Evolutionary conservation across 306 rosid genomes (phyloP), one percentile per base, ranked within the genome.

Genomic region (Fragaria ananassa): DNA sequence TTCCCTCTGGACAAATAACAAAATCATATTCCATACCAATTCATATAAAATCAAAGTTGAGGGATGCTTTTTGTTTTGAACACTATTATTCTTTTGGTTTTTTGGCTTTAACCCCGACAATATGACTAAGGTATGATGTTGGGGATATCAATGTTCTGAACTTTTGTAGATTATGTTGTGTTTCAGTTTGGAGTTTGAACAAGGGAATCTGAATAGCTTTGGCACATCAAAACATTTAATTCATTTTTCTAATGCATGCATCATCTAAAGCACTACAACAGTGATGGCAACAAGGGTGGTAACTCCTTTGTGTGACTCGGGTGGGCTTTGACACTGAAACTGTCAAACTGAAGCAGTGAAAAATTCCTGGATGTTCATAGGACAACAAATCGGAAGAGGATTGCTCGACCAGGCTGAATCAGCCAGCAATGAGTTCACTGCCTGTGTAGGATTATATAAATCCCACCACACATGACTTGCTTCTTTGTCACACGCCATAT

Each of bases 391-490:
- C 46, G 68, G 79, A 9, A 88, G 84, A 27, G 88, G 90, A 8
- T 27, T 75, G 74, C 83, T 88, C 29, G 85, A 80, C 98, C 98
- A 93, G 18, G 88, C 89, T 45, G 96, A 84, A 71, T 88, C 88
- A 4, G 93, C 94, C 29, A 91, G 68, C 85, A 94, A 86, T 69
- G 88, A 60, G 85, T 94, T 83, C 31, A 90, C 93, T n/a, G 87
- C 87, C 45, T 9, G 58, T 53, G 96, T 88, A 12, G 98, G 98
- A 75, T 85, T 88, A 76, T 86, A 84, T 21, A 88, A 71, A 75
- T 93, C 98, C 98, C 98, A 93, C 97, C 98, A 93, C 42, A 93
- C 78, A 78, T 87, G 82, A 25, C 68, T 79, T 56, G 87, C 76
- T 37, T 80, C 74, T 68, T 84, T 68, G 35, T 76, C 51, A 58